Evolutionary conservation across 2,329 filamentous ascomycete species (phyloP).

Genomic region (Fusarium pilosicola): DNA sequence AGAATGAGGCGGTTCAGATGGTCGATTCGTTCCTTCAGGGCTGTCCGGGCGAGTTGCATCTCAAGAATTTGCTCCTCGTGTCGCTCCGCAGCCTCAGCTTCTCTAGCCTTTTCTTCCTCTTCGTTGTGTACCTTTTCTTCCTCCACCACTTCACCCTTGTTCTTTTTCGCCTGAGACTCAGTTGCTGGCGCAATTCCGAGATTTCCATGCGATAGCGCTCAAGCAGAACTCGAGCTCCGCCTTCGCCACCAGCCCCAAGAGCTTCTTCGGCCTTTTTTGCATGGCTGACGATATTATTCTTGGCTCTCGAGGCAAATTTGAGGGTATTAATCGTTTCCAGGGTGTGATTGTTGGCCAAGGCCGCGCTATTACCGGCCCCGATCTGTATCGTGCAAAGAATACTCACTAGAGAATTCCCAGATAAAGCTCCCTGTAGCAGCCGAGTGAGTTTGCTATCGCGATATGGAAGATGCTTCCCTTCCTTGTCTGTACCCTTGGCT

Average conservation of each 20-base stretch:
- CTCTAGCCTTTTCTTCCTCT: constrained; percentile 76
- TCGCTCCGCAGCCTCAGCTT: constrained; percentile 83
- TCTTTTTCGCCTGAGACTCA: constrained; percentile 80
- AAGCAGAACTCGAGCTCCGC: constrained; percentile 84
- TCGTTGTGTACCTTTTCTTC: constrained; percentile 71
- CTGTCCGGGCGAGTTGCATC: constrained; percentile 96
- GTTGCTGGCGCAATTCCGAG: constrained; percentile 78
- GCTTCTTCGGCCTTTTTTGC: constrained; percentile 95
- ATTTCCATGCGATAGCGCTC: constrained; percentile 97
- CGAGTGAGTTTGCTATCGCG: constrained; percentile 97
- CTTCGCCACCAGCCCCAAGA: constrained; percentile 80
- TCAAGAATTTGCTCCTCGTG: constrained; percentile 98
- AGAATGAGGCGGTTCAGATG: constrained; percentile 95
- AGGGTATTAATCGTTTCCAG: constrained; percentile 93
- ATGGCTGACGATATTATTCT: constrained; percentile 98
- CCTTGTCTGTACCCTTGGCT: constrained; percentile 77
- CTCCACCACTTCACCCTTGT: constrained; percentile 67
- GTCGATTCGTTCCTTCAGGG: constrained; percentile 95
- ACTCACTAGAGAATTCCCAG: constrained; percentile 92
- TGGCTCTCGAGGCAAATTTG: constrained; percentile 95
- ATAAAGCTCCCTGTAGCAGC: constrained; percentile 89
- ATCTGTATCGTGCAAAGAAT: constrained; percentile 97
- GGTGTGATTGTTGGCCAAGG: constrained; percentile 78
- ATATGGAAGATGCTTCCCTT: constrained; percentile 93
- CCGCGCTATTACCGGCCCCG: constrained; percentile 77